phyloP scores from a whole-genome alignment of 2,329 filamentous ascomycete genomes.

The Daldinia sp. region DNA sequence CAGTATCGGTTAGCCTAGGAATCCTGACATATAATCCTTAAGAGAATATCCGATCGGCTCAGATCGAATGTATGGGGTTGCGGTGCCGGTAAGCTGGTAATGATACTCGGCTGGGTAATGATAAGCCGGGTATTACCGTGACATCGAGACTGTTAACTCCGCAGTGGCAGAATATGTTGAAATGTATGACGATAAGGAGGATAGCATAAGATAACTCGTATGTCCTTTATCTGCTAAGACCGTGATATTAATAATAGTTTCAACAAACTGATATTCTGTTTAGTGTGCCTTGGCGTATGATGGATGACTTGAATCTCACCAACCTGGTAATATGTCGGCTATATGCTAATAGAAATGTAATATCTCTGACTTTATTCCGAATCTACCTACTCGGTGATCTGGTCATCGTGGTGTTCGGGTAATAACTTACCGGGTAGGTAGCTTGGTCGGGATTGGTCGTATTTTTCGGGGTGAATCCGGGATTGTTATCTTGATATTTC shows the following conservation, averaged over 20 bases:
- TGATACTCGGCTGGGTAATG: constrained; percentile 4
- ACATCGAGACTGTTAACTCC: constrained; percentile 1
- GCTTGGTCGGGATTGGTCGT: not conserved
- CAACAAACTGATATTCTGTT: constrained; percentile 8
- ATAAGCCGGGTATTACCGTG: constrained; percentile 8
- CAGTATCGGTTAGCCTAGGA: not conserved
- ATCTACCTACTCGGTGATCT: not conserved
- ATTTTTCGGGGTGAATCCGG: not conserved
- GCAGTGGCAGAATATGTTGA: constrained; percentile 1
- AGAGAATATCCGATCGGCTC: constrained; percentile 22
- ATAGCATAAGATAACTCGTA: constrained; percentile 10
- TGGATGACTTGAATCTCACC: not conserved
- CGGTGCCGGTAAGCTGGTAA: constrained; percentile 1
- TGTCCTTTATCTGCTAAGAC: constrained; percentile 8
- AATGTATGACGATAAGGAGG: constrained; percentile 11
- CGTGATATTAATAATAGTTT: constrained; percentile 18
- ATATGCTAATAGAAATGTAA: not conserved
- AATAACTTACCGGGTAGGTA: too few species aligned
- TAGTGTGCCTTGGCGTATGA: not conserved
- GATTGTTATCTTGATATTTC: not conserved
- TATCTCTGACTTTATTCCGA: not conserved
- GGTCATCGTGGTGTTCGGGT: not conserved
- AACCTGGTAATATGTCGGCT: not conserved
- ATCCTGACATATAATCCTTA: constrained; percentile 1
- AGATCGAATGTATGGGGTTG: not conserved